Conservation (phyloP, 371 early-diverging fungal species). For the Zopfochytrium polystomum region DNA sequence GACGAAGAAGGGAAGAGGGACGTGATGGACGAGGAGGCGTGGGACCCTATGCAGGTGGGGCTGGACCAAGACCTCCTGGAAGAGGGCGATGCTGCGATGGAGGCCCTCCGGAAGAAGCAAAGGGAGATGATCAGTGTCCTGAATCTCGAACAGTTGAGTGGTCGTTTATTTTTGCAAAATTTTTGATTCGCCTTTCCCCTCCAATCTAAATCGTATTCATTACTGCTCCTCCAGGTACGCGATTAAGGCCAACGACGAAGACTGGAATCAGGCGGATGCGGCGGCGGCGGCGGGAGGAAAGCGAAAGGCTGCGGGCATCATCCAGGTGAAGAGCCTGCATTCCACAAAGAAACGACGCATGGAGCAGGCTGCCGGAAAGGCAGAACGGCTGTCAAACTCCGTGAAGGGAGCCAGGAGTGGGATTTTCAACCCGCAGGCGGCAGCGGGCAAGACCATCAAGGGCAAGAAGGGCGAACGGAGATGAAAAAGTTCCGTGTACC, state of each 20-base stretch:
- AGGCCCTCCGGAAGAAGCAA: conserved; percentile 68
- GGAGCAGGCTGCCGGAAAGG: conserved; percentile 39
- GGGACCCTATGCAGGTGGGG: conserved; percentile 74
- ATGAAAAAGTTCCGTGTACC: too few species aligned
- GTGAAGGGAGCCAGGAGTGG: conserved; percentile 28
- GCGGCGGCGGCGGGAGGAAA: conserved; percentile 14
- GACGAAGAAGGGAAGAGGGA: conserved; percentile 39
- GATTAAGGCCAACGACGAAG: conserved; percentile 68
- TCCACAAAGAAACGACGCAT: conserved; percentile 62
- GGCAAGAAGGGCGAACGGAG: conserved; percentile 45
- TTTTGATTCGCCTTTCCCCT: neutral
- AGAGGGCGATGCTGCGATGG: conserved; percentile 71
- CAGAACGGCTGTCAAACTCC: conserved; percentile 47
- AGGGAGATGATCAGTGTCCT: conserved; percentile 78
- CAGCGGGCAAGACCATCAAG: conserved; percentile 48
- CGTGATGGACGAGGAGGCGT: conserved; percentile 72
- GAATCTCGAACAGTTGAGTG: conserved; percentile 63
- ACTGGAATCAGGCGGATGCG: conserved; percentile 64
- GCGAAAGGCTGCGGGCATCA: conserved; percentile 55
- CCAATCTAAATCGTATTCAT: too few species aligned
- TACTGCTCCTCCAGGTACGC: conserved; percentile 58
- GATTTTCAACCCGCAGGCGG: conserved; percentile 47
- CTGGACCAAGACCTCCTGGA: conserved; percentile 78
- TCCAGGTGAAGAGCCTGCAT: conserved; percentile 71
- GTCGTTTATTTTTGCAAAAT: neutral